Conservation (phyloP, 208 protist species). For the Crithidia expoeki region DNA sequence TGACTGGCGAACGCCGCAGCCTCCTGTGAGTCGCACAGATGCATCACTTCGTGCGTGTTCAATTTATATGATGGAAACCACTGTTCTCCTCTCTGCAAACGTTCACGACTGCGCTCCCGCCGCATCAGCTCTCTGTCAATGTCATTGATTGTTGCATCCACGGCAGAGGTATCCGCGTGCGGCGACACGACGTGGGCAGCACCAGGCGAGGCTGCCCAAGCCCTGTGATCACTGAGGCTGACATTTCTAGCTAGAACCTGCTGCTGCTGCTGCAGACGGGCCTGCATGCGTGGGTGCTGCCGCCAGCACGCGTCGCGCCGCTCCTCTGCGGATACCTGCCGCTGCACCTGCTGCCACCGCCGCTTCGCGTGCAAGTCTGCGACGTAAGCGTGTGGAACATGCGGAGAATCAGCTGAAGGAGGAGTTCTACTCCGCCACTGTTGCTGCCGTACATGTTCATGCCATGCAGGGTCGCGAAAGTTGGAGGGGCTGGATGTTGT, state of each 20-base stretch:
- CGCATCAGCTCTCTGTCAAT: conserved; percentile 19
- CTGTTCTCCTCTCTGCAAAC: no score
- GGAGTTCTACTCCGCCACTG: not conserved
- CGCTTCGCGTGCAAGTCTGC: conserved; percentile 17
- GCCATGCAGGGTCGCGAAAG: not conserved
- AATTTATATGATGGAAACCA: no score
- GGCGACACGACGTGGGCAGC: not conserved
- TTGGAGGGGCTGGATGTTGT: not conserved
- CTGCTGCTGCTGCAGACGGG: conserved; percentile 8
- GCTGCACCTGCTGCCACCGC: conserved; percentile 21
- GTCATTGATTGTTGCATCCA: conserved; percentile 17
- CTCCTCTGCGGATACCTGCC: conserved; percentile 17
- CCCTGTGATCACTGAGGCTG: no score
- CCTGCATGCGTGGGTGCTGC: conserved; percentile 16
- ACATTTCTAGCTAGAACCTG: no score
- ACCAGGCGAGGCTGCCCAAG: no score
- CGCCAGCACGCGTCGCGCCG: conserved; percentile 16
- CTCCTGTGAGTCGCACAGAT: conserved; percentile 8
- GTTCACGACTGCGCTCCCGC: not conserved
- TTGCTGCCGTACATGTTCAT: not conserved
- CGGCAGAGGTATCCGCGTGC: no score
- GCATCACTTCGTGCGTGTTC: not conserved
- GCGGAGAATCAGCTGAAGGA: not conserved
- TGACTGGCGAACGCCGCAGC: not conserved
- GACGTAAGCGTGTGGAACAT: conserved; percentile 12